Evolutionary conservation across 2,329 filamentous ascomycete genomes (phyloP).

Genomic region (Penicillium digitatum): DNA sequence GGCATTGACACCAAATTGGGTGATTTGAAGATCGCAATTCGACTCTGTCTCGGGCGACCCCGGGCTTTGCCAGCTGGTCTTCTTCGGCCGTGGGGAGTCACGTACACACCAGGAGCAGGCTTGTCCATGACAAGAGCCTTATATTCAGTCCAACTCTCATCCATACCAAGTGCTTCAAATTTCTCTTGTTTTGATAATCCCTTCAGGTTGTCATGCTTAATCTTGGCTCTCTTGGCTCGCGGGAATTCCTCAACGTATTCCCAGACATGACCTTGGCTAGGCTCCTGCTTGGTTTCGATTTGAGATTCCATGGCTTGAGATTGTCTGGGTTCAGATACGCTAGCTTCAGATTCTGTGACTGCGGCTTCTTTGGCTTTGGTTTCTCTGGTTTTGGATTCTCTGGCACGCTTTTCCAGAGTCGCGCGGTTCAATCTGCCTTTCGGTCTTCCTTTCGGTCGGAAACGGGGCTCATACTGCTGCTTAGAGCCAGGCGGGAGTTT

Average conservation of each 20-base stretch:
- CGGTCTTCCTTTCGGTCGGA: conserved; percentile 11
- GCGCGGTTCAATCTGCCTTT: conserved; percentile 15
- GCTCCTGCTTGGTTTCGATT: not conserved
- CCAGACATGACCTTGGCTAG: conserved; percentile 1
- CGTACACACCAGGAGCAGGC: conserved; percentile 38
- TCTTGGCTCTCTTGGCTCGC: conserved; percentile 12
- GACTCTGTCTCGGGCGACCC: conserved; percentile 39
- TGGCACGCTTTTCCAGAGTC: conserved; percentile 4
- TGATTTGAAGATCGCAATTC: conserved; percentile 41
- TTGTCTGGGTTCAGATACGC: not conserved
- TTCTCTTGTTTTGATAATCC: conserved; percentile 39
- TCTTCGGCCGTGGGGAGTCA: conserved; percentile 39
- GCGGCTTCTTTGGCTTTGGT: not conserved
- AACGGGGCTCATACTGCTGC: conserved; percentile 6
- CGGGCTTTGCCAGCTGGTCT: conserved; percentile 36
- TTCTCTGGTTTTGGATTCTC: not conserved
- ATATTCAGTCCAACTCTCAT: conserved; percentile 43
- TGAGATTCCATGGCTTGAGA: not conserved
- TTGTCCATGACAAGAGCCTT: conserved; percentile 37
- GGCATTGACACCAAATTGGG: conserved; percentile 30
- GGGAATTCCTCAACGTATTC: conserved; percentile 4
- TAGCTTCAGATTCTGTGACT: not conserved
- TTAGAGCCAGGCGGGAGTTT: conserved; percentile 9
- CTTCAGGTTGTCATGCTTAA: conserved; percentile 18
- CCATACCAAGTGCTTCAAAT: conserved; percentile 38